Evolutionary conservation across 2,329 filamentous ascomycete genomes (phyloP), one percentile per base, ranked within the genome.

Genomic region (Colletotrichum liaoningense): DNA sequence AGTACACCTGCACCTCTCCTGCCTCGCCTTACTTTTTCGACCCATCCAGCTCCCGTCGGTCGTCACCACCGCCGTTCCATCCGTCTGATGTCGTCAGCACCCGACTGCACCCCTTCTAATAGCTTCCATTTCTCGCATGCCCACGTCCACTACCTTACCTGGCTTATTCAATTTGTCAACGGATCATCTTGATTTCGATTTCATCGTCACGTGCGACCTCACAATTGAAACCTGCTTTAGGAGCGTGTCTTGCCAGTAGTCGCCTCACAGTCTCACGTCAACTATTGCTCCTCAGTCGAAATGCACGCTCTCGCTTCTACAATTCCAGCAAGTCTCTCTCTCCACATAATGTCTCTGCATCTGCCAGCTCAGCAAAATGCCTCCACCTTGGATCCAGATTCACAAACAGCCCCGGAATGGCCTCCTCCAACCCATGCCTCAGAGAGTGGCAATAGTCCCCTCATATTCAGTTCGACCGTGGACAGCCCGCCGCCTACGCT

Each of bases 41-140:
- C 24, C 38, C 22, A 28, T 62, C 60, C 35, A 70, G 30, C 66
- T 33, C 33, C 33, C 33, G 33, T 35, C 2, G 5, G 33, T 49
- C 54, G 59, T 46, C 28, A 56, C 57, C 70, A 57, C 67, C 60
- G 60, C 67, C 60, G 67, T 57, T 60, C 68, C 67, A 49, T 49
- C 42, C 42, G 56, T 73, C 71, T 56, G 24, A 73, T 70, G 67
- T 73, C 66, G 66, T 60, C 67, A 65, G 66, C 66, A 60, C 11
- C 33, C 33, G 33, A 35, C 38, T 56, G 55, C 63, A 69, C 59
- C 59, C 33, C 60, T 54, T 69, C 66, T 57, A 35, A 35, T 35
- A 54, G 28, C 24, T 69, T 35, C 33, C 33, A 35, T 12, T 22
- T 69, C 2, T 38, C 33, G 24, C 33, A 46, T 4, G 24, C 52